Percentiles rank a stretch among this genome's conserved stretches.
phyloP scores from a whole-genome alignment of 139 green algal species.

The Chlorella sp. region DNA sequence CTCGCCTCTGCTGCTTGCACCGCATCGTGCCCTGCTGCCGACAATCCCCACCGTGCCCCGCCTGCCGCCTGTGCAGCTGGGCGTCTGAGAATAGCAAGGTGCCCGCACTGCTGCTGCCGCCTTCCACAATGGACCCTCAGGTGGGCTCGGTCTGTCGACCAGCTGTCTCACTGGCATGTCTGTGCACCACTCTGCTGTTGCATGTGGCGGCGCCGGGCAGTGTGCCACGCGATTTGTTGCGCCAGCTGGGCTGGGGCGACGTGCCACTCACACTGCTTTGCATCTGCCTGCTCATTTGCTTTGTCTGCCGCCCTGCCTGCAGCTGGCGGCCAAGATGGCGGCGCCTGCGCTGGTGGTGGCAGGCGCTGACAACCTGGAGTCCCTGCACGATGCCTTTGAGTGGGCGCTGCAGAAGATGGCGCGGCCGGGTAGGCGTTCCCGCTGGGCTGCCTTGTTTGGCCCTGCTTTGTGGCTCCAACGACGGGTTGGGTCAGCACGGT shows the following conservation, averaged over 20 bases:
- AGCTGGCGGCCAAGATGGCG: neutral
- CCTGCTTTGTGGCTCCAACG: too few species aligned
- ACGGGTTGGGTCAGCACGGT: too few species aligned
- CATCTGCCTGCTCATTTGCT: neutral
- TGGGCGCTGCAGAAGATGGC: slow-evolving; percentile 35
- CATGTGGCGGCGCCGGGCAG: too few species aligned
- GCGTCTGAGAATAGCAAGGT: slow-evolving; percentile 41
- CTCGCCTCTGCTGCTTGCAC: neutral
- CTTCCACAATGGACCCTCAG: slow-evolving; percentile 10
- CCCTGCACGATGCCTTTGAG: slow-evolving; percentile 34
- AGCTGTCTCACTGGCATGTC: too few species aligned
- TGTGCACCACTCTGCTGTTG: too few species aligned
- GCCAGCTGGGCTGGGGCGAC: too few species aligned
- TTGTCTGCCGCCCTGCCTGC: neutral
- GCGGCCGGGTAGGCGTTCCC: neutral
- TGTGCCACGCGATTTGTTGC: too few species aligned
- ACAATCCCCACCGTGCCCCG: neutral
- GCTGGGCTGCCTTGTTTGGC: too few species aligned
- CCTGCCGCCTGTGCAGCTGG: slow-evolving; percentile 8
- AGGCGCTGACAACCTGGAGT: slow-evolving; percentile 23
- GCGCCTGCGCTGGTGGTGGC: slow-evolving; percentile 28
- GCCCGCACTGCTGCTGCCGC: slow-evolving; percentile 44
- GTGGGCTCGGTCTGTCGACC: too few species aligned
- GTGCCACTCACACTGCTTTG: too few species aligned
- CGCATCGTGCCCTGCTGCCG: neutral